Evolutionary conservation across 768 basidiomycete genomes (phyloP), one percentile per base, ranked within the genome.

Genomic region (Leccinum subgranulosum): DNA sequence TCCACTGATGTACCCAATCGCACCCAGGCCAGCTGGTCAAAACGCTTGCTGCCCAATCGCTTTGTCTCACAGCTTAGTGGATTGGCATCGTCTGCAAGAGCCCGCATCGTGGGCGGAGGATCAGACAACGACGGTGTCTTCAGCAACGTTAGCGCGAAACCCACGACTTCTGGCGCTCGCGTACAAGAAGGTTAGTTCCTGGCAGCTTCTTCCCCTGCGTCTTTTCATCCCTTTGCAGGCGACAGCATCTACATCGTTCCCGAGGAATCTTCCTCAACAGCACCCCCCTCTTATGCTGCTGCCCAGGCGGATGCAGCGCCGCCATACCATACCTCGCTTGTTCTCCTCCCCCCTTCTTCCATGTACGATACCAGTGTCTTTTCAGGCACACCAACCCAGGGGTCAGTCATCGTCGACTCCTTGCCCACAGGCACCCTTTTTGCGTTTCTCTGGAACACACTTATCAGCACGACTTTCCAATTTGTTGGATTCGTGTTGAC

Each of bases 301-400:
- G 97, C 97, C 10, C 87, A 95, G 69, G 86, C 90, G 15, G 97
- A 99, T 73, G 86, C 93, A n/a, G 94, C 94, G 7, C 97, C 97
- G 4, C 91, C 94, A 1, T 99, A 99, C 74, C 98, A 94, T 86
- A 96, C 98, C 64, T 97, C 93, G 2, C 95, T 93, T 3, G 84
- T 98, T n/a, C 92, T 98, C 69, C 87, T 95, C 7, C 94, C 95
- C 9, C 63, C 72, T 4, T 60, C 62, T 10, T 45, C 55, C 11
- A 34, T 61, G 17, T 69, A 64, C 15, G 62, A 69, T 19, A 25
- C 66, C 34, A 86, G 83, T 60, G 72, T 84, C 15, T 76, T 86
- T 15, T 70, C 83, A 28, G 63, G 67, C 33, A 29, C 65, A 25
- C 61, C 60, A 51, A 58, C 63, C 6, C 71, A 70, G 47, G 88